A percentile compares a stretch with the other conserved stretches of the same genome.
These are phyloP conservation scores for Angophora floribunda DNA, from an alignment of 345 rosid species.

Conservation along the genomic window DNA sequence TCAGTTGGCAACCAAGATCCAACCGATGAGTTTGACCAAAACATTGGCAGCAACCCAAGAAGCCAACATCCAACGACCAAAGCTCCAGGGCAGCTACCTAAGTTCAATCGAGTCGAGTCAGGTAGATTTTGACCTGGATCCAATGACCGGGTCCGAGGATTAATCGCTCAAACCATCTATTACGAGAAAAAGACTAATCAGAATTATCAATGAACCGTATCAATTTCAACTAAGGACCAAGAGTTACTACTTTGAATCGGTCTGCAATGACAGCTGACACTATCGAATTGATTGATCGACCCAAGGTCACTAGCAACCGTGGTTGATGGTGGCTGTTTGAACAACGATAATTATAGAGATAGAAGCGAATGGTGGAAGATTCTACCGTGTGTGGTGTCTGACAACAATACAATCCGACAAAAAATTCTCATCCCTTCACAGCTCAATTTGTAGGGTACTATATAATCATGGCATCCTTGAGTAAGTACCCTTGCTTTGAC, in stretches of 20 bases:
- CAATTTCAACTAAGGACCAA: background rate
- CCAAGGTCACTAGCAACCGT: background rate
- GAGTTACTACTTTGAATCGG: background rate
- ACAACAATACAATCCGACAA: background rate
- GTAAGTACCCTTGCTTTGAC: background rate
- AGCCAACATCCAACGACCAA: background rate
- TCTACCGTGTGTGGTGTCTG: background rate
- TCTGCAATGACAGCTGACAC: background rate
- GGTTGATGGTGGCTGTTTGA: background rate
- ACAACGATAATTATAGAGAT: background rate
- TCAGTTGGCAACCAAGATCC: background rate
- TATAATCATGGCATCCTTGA: background rate
- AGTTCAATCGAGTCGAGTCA: background rate
- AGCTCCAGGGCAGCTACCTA: background rate
- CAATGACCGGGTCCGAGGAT: background rate
- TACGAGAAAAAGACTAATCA: background rate
- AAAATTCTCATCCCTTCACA: background rate
- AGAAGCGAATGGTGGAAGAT: background rate
- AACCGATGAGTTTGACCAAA: background rate
- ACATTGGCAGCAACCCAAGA: background rate
- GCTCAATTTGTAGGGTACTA: background rate
- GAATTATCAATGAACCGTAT: background rate
- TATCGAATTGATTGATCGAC: background rate
- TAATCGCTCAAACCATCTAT: background rate
- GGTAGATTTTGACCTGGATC: background rate